Evolutionary conservation across 345 rosid species (phyloP).

Genomic region (Tarenaya hassleriana): DNA sequence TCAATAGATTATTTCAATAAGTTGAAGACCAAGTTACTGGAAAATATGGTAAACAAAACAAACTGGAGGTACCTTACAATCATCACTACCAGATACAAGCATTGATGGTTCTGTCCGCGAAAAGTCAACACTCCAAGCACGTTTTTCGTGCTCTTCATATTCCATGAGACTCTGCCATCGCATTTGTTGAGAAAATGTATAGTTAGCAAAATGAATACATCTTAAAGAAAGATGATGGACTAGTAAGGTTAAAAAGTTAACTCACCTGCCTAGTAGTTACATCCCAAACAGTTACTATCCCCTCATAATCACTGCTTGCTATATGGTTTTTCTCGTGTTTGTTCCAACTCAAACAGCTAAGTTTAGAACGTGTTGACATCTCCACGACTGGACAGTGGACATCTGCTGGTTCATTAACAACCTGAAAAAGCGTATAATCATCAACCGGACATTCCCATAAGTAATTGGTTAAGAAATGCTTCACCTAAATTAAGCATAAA

Average conservation of each 20-base stretch:
- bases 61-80: slow-evolving; percentile 74
- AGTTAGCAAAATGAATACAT: slow-evolving; percentile 6
- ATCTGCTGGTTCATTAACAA: background rate
- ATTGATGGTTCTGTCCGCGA: slow-evolving; percentile 83
- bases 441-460: background rate
- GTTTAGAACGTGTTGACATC: slow-evolving; percentile 55
- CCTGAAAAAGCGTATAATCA: background rate
- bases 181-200: slow-evolving; percentile 13
- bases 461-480: background rate
- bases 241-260: slow-evolving; percentile 1
- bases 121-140: slow-evolving; percentile 99
- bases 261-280: slow-evolving; percentile 54
- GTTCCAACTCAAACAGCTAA: slow-evolving; percentile 82
- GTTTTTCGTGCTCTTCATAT: slow-evolving; percentile 97
- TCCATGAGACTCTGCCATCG: slow-evolving; percentile 76
- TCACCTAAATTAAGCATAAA: background rate
- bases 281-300: slow-evolving; percentile 77
- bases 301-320: slow-evolving; percentile 83
- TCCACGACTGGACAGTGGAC: background rate
- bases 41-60: background rate
- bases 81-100: slow-evolving; percentile 99
- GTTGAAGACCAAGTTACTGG: slow-evolving; percentile 1
- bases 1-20: background rate
- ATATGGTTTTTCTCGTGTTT: slow-evolving; percentile 60
- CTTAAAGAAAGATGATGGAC: background rate